Evolutionary conservation across 306 rosid species (phyloP), one percentile per base, ranked within the genome.

Genomic region (Echinosophora koreensis): DNA sequence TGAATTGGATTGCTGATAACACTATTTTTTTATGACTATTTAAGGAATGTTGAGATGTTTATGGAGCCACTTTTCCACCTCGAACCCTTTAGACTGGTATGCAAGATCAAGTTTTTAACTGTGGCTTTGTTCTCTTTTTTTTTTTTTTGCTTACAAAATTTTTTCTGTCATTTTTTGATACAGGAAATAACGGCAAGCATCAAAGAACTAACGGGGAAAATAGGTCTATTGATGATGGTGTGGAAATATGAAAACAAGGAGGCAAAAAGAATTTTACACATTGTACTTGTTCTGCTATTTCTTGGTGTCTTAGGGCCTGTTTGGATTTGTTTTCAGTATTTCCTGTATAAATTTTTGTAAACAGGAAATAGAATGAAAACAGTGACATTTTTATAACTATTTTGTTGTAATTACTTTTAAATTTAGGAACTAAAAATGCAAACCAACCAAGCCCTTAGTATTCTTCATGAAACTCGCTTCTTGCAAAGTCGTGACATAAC

Each of bases 41-140:
- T 61, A 87, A 94, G 96, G 80, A 86, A 86, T 61, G 74, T 80
- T 12, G 92, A 88, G 79, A 87, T 84, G 87, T 78, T 94, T 57
- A 76, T 88, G 81, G 88, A 80, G 62, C 93, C 96, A 38, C 71
- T 87, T 3, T 86, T 86, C 39, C 69, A 80, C 49, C 34, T 84
- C 44, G 80, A 79, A 81, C 91, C 96, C 68, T 66, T 82, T 2
- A 72, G 72, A 85, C 50, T 85, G 91, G 94, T 91, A 80, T 2
- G 86, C 54, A 51, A 42, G 32, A 49, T 66, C 13, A 27, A 18
- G 38, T 58, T 49, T 22, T 39, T 14, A n/a, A 50, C 32, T 8
- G 13, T 6, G 46, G 39, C 22, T 42, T 46, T 18, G 38, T 32
- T 22, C 12, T 39, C 16, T 32, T 0, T 35, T 14, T 22, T 22